Base-by-base conservation (phyloP, 139 green algal species). In the Zygnema circumcarinatum region DNA sequence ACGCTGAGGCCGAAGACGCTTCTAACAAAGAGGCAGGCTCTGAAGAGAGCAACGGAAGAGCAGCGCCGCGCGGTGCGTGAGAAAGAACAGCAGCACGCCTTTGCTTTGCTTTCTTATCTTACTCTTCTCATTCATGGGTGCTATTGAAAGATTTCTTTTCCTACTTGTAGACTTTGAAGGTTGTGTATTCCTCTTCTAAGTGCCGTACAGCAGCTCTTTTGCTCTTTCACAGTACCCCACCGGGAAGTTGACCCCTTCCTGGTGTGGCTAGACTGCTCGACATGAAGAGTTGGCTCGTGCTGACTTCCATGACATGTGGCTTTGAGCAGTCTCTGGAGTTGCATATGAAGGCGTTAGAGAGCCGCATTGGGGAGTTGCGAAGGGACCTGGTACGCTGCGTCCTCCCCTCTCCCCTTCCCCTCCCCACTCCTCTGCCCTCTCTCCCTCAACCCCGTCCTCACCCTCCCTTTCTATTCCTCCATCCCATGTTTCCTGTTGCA, bases 1-100 rank as follows among this genome's bases (percentile, higher is more conserved):
- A 1, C 31, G 33, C 35, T 89, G 25, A n/a, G 76, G 31, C 84
- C 84, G 22, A 36, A 79, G 52, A 38, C 39, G 22, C 76, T 89
- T 29, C 84, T 89, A 22, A 89, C 38, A 29, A 89, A 89, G 84
- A 76, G 78, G 32, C 78, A 89, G 78, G 84, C 84, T 33, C n/a
- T 89, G 31, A 76, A 81, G 33, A 67, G 78, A 39, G 76, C 84
- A 31, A 86, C 32, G 25, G 84, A 88, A 79, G 79, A 80, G 39
- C 84, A 89, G 84, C 29, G 84, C 2, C 53, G 67, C 2, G 74
- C 74, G 16, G 47, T 62, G 47, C 7, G 47, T 62, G n/a, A n/a
- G n/a, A n/a, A n/a, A n/a, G n/a, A n/a, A n/a, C n/a, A n/a, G n/a
- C n/a, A n/a, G n/a, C n/a, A n/a, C n/a, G n/a, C n/a, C n/a, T n/a